Evolutionary conservation across 331 rosid species (phyloP), one percentile per base, ranked within the genome.

Genomic region (Malus hybrid): DNA sequence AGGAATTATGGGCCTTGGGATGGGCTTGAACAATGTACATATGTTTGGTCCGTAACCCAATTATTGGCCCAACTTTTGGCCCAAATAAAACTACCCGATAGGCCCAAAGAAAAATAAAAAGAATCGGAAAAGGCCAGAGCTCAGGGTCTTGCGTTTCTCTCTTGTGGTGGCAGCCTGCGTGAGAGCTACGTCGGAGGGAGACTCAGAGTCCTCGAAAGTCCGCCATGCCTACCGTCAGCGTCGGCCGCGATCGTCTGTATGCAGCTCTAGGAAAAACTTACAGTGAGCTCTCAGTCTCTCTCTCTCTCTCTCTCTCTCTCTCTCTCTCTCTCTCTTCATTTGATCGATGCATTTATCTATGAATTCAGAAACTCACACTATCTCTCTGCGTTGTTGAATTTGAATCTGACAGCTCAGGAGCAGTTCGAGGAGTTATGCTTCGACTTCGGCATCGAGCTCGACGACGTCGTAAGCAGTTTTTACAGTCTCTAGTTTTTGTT

Each of bases 381-480:
- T 39, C 3, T 39, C 3, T 32, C 9, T 61, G 66, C 29, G 27
- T 76, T 70, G 69, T 28, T 84, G n/a, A 29, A 66, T 14, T 77
- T 67, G 34, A 61, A 71, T 81, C 59, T 79, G 56, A 11, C 80
- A 94, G 97, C 96, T 10, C 91, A 90, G 79, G 97, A 94, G 73
- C 93, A 92, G 85, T 94, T 94, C 70, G 97, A 94, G 46, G 97
- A 94, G 73, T 55, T 90, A 12, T 94, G 99, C 86, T 94, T 94
- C 90, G 78, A 88, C 28, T 94, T 92, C 39, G 99, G 99, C 12
- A 92, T 94, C 73, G 97, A 94, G 87, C 97, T 94, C 2, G 99
- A 94, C 55, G 99, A 94, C 66, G 96, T 94, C 5, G 99, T 92
- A 85, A 82, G 96, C 5, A n/a, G 46, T 39, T 42, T 84, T 68